phyloP scores from a whole-genome alignment of 805 yeast genomes.

The Sungouiozyma ichnusensis region DNA sequence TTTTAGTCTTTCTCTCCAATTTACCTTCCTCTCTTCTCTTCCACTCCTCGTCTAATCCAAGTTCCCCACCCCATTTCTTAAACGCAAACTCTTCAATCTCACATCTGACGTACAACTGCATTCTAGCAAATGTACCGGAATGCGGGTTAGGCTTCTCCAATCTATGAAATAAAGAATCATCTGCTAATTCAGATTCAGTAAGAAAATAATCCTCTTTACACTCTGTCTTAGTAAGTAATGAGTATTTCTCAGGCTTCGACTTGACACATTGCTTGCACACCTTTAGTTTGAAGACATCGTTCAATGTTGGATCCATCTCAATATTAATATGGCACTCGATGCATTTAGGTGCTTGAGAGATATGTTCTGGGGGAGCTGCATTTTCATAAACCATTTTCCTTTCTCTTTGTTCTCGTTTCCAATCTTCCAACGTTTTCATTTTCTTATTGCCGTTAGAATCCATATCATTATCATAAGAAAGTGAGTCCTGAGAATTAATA shows the following conservation, averaged over 20 bases:
- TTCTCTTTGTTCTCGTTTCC: conserved; percentile 48
- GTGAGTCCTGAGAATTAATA: conserved; percentile 29
- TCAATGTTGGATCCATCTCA: conserved; percentile 68
- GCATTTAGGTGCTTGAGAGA: conserved; percentile 70
- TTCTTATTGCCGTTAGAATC: conserved; percentile 16
- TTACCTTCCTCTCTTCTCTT: conserved; percentile 67
- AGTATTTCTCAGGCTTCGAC: conserved; percentile 73
- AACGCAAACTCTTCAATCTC: conserved; percentile 92
- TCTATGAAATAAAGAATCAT: conserved; percentile 54
- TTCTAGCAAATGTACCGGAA: conserved; percentile 73
- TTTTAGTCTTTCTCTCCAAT: conserved; percentile 62
- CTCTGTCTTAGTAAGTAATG: conserved; percentile 89
- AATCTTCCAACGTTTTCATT: conserved; percentile 39
- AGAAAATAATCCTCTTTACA: conserved; percentile 84
- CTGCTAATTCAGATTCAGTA: conserved; percentile 87
- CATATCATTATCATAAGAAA: conserved; percentile 7
- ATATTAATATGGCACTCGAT: conserved; percentile 63
- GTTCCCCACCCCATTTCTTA: conserved; percentile 90
- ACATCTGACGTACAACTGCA: conserved; percentile 83
- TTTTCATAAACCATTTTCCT: conserved; percentile 44
- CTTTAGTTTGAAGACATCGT: conserved; percentile 55
- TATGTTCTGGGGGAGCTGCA: conserved; percentile 62
- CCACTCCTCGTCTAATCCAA: conserved; percentile 87
- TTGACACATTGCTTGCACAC: conserved; percentile 76
- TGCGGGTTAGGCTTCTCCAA: conserved; percentile 92